Conservation (phyloP, 805 yeast genomes). For the Lipomyces oligophaga region DNA sequence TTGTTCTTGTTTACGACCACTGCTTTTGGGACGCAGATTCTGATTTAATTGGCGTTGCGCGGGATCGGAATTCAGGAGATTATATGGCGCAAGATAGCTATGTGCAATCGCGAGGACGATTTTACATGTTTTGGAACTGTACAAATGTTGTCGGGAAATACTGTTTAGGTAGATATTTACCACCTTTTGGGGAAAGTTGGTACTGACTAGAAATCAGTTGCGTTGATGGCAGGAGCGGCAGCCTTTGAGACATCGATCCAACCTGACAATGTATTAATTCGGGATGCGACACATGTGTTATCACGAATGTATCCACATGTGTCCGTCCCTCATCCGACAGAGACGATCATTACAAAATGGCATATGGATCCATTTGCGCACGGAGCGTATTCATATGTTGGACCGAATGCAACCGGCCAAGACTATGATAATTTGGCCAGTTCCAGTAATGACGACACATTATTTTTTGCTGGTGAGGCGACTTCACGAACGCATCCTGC, state of each 20-base stretch:
- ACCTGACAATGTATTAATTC: constrained; percentile 38
- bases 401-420: constrained; percentile 42
- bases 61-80: constrained; percentile 30
- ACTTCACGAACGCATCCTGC: constrained; percentile 43
- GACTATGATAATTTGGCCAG: constrained; percentile 43
- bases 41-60: constrained; percentile 36
- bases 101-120: constrained; percentile 37
- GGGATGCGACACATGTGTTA: constrained; percentile 36
- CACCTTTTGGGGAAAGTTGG: background rate
- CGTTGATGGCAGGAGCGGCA: constrained; percentile 40
- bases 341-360: constrained; percentile 63
- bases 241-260: constrained; percentile 36
- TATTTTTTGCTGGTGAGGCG: constrained; percentile 46
- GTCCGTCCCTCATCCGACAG: constrained; percentile 34
- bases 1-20: constrained; percentile 38
- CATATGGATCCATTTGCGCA: constrained; percentile 69
- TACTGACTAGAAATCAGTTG: constrained; percentile 30
- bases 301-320: constrained; percentile 33
- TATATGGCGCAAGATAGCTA: constrained; percentile 28
- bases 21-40: constrained; percentile 41
- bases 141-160: constrained; percentile 39
- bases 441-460: constrained; percentile 36
- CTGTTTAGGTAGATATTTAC: constrained; percentile 32
- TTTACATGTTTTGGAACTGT: constrained; percentile 41
- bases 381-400: constrained; percentile 66